A percentile compares a stretch with the other conserved stretches of the same genome.
These are phyloP conservation scores for Thraustotheca clavata DNA, from an alignment of 352 stramenopile species.

Conservation along the genomic window DNA sequence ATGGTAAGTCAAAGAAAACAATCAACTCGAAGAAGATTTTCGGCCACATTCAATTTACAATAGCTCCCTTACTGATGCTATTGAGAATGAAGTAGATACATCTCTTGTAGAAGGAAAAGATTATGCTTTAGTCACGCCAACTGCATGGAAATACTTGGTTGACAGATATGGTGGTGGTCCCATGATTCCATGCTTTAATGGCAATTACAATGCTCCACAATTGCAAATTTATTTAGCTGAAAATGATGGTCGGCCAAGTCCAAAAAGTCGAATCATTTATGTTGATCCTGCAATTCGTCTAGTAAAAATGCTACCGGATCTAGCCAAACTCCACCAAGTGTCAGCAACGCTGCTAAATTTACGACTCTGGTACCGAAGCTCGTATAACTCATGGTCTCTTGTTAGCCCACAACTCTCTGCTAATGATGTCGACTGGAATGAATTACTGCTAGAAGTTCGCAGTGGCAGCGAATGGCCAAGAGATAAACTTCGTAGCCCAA, in stretches of 20 bases:
- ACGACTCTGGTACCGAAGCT: neutral
- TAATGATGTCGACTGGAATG: neutral
- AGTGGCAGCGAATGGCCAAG: constrained; percentile 1
- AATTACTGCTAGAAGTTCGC: neutral
- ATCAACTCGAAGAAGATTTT: neutral
- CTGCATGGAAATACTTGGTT: neutral
- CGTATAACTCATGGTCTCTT: neutral
- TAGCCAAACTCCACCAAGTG: no score
- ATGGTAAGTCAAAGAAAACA: neutral
- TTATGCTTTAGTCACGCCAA: neutral
- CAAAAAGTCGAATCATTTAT: neutral
- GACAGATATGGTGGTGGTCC: constrained; percentile 8
- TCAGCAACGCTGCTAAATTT: neutral
- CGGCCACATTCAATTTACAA: constrained; percentile 12
- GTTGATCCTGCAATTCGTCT: neutral
- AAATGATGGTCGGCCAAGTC: constrained; percentile 7
- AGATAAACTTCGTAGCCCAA: neutral
- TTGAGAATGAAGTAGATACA: neutral
- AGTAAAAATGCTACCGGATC: no score
- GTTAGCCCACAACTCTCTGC: neutral
- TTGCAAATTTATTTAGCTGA: constrained; percentile 2
- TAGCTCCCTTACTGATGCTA: neutral
- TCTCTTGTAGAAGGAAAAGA: neutral
- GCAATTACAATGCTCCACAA: neutral
- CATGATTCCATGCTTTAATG: neutral